Evolutionary conservation across 331 rosid species (phyloP).

Genomic region (Phaseolus coccineus): DNA sequence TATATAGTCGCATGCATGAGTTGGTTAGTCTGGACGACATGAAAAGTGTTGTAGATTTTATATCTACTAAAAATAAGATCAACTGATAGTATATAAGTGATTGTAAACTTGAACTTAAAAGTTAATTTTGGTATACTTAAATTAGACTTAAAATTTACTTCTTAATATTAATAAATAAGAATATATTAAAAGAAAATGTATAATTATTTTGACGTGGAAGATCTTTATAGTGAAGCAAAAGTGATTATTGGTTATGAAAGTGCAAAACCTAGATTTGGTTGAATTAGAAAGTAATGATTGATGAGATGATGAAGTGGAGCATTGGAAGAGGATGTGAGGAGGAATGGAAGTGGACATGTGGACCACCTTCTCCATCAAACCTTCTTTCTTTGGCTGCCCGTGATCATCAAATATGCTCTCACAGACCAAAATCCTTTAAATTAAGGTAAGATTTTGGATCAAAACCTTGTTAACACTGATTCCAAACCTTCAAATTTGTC

Average conservation of each 20-base stretch:
- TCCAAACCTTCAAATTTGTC: background rate
- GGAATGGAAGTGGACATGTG: background rate
- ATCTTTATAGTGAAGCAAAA: background rate
- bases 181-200: background rate
- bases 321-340: no score
- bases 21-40: no score
- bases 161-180: background rate
- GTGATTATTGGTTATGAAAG: background rate
- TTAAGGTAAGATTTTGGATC: slow-evolving; percentile 12
- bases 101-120: no score
- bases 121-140: no score
- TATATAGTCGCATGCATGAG: no score
- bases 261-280: background rate
- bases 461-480: background rate
- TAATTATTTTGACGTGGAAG: background rate
- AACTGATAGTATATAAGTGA: no score
- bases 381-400: slow-evolving; percentile 17
- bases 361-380: slow-evolving; percentile 1
- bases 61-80: no score
- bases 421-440: background rate
- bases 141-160: no score
- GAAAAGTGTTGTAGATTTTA: no score
- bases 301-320: no score
- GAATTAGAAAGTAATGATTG: background rate
- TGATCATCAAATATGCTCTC: background rate